phyloP scores from a whole-genome alignment of 2,329 filamentous ascomycete genomes.

The Ascocoryne sarcoides region DNA sequence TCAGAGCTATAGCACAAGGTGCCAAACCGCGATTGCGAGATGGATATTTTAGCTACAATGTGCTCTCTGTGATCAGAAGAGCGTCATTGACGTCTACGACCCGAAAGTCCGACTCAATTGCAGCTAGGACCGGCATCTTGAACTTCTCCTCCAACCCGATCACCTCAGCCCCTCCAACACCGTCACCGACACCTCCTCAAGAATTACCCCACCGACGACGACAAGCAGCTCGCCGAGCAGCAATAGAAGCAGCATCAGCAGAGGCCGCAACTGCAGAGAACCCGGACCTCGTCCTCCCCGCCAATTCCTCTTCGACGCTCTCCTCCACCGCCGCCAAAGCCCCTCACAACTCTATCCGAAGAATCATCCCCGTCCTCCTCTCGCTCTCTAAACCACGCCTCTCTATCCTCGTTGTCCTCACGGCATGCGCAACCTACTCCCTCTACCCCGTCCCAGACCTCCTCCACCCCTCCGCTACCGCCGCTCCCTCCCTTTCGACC shows the following conservation, averaged over 20 bases:
- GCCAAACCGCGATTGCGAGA: conserved; percentile 16
- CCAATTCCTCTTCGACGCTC: conserved; percentile 47
- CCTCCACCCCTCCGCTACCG: conserved; percentile 57
- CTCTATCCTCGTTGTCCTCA: conserved; percentile 82
- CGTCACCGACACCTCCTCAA: conserved; percentile 8
- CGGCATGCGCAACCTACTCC: conserved; percentile 83
- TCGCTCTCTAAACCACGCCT: conserved; percentile 93
- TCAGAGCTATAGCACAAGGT: conserved; percentile 13
- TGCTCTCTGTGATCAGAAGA: conserved; percentile 16
- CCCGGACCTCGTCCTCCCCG: conserved; percentile 30
- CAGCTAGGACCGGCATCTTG: conserved; percentile 8
- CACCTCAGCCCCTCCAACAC: conserved; percentile 4
- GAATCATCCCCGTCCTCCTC: conserved; percentile 70
- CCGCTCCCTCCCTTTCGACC: conserved; percentile 73
- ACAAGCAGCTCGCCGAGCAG: conserved; percentile 21
- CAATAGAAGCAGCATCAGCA: conserved; percentile 3
- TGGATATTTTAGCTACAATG: conserved; percentile 25
- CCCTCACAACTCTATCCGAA: conserved; percentile 46
- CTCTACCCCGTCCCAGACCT: conserved; percentile 88
- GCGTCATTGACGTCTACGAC: conserved; percentile 13
- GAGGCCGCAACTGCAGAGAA: neutral
- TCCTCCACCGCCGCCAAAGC: conserved; percentile 41
- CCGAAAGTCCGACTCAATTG: conserved; percentile 11
- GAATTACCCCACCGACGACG: conserved; percentile 27
- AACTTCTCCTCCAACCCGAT: conserved; percentile 7